Base-by-base conservation (phyloP, 148 eudicot species). In the Amaranthus hypochondriacus region DNA sequence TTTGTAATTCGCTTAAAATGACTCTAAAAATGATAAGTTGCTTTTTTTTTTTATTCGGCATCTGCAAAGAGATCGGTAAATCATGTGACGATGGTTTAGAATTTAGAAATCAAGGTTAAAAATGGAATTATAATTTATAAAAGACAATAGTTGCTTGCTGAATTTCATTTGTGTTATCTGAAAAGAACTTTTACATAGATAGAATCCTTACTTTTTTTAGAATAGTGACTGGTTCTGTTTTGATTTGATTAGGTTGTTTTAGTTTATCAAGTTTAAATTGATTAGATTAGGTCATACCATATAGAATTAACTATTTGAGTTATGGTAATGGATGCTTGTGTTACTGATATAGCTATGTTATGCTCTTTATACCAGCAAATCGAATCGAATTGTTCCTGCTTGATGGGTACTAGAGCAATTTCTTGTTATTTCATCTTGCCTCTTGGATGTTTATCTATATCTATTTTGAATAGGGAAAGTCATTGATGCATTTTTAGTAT, bases 251-350 rank as follows among this genome's bases (percentile, higher is more conserved):
- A 6, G 60, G 50, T 6, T 58, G 7, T 72, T 18, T 5, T 59
- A 46, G 46, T 57, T 48, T 51, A 28, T 73, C 67, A 9, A 66
- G 71, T 28, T 13, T 7, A 61, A 58, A 57, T 74, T 47, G 44
- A 65, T 74, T 65, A 54, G 46, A 54, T 63, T 51, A 53, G 70
- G 69, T 14, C n/a, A 10, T 14, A 14, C 28, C n/a, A 53, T 3
- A 63, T 14, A 73, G 39, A 28, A 28, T 28, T 28, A 28, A 28
- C 39, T 28, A 73, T 50, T 69, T 65, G 21, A 47, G 76, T 10
- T 43, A 46, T 13, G 46, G 9, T 10, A 12, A 56, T 53, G 46
- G 58, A n/a, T 39, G 21, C n/a, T 66, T 56, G 56, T 52, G 28
- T 21, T 47, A 4, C 14, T 74, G 56, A 42, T 12, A 66, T 67